Evolutionary conservation across 768 basidiomycete genomes (phyloP), one percentile per base, ranked within the genome.

Genomic region (Boletellus emodensis): DNA sequence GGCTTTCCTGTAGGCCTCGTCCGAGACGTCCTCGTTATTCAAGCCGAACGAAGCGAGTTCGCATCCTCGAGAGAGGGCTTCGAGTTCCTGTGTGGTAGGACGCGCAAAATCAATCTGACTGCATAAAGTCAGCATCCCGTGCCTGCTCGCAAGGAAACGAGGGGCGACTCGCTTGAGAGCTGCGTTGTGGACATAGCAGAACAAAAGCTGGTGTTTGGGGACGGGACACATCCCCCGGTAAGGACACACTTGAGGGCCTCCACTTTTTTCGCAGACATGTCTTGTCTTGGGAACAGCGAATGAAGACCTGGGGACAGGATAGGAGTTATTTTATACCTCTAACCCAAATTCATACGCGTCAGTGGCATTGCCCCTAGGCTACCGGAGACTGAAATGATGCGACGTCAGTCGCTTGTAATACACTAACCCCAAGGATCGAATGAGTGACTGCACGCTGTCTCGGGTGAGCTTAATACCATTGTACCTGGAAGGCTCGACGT

Each of bases 1-100:
- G 4, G 36, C 36, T 24, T 46, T 38, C 28, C 45, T 37, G 15
- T 20, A 18, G 2, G 45, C 12, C 36, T 38, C 26, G 26, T 38
- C 45, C 5, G 20, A 36, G 10, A 18, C 36, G 6, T 28, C 45
- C 20, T 18, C 17, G n/a, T 46, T 18, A 36, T 38, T 46, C 15
- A 35, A 36, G 3, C 33, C 14, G 18, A 44, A 44, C 15, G 33
- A 24, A 6, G 24, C 75, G 0, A 68, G 72, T 3, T 72, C 53
- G 52, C 77, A 77, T 2, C 70, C 69, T 0, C 55, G 44, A 0
- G 64, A 51, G 7, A 78, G 69, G 7, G 20, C 14, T 15, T 26
- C 40, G 22, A 40, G 39, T 14, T 40, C 22, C 13, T 14, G 13
- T 7, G 39, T 40, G 22, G 20, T 24, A 14, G 22, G 14, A 26